Base-by-base conservation (phyloP, 2,329 filamentous ascomycete genomes). In the Byssochlamys sp. region DNA sequence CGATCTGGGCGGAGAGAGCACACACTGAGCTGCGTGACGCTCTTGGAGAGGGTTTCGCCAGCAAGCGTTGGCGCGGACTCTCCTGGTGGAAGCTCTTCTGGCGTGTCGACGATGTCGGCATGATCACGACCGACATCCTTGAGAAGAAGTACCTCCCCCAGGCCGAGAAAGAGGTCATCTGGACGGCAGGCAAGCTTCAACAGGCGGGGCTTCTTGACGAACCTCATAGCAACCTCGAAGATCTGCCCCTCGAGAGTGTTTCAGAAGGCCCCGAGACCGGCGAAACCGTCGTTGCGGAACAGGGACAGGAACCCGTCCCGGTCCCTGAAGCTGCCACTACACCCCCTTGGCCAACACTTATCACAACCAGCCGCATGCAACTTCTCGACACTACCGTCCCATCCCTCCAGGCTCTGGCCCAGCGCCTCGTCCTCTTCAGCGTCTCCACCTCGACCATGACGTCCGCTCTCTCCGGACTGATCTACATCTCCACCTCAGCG, bases 71-170 rank as follows among this genome's bases (percentile, higher is more conserved):
- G 92, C 82, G 84, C 27, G 87, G 88, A 61, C 78, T 96, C 3
- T 82, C 85, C 14, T 97, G 92, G 91, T 96, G 90, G 88, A 95
- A 95, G 71, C 81, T 97, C 0, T 91, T 96, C 69, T 96, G 91
- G 91, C 85, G 90, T 24, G 91, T 94, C 26, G 92, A 97, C 68
- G 92, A 96, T 66, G 90, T 96, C 10, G 84, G 85, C 2, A 88
- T 92, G 81, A 85, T 96, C 56, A 86, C 88, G 2, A 84, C 85
- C 0, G 88, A 94, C 64, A 87, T 96, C 59, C 77, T 96, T 2
- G 82, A 83, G 59, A 85, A 86, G 61, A 80, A 83, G 5, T 97
- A 95, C 77, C 80, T 99, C 2, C 82, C 85, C 0, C 82, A 82
- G 2, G 87, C 91, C 0, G 91, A 96, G 71, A 86, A 86, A 64